Evolutionary conservation across 345 rosid species (phyloP).

Genomic region (Eucalyptus erythrocorys): DNA sequence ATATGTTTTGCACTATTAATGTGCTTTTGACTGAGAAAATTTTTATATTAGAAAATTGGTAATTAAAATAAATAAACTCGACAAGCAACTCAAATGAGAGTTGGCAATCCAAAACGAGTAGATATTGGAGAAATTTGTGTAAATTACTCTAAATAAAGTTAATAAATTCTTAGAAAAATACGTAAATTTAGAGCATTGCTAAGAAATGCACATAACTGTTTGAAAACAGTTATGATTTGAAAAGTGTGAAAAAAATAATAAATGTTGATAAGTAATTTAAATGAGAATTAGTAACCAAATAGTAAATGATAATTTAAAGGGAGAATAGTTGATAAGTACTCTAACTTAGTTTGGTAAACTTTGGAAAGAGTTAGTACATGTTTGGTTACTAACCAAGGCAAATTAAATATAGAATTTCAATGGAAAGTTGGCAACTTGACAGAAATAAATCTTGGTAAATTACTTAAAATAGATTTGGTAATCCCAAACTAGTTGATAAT

Average conservation of each 20-base stretch:
- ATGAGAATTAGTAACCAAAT: not conserved
- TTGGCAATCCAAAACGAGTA: not conserved
- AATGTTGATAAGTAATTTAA: no score
- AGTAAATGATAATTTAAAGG: not conserved
- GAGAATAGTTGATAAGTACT: no score
- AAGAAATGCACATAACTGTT: not conserved
- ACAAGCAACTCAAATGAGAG: not conserved
- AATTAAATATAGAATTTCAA: not conserved
- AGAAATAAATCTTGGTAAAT: not conserved
- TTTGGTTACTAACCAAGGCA: not conserved
- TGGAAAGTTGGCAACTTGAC: not conserved
- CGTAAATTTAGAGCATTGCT: not conserved
- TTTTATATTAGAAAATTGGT: not conserved
- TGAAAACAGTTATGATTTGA: not conserved
- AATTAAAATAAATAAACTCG: no score
- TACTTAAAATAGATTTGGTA: not conserved
- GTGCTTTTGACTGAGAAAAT: no score
- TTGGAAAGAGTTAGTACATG: not conserved
- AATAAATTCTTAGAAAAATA: not conserved
- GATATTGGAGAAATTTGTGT: no score
- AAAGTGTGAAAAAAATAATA: not conserved
- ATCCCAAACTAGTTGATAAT: not conserved
- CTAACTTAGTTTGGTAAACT: not conserved
- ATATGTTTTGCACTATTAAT: no score
- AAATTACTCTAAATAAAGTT: not conserved